These are phyloP conservation scores for Chalciporus piperatus DNA, from an alignment of 768 basidiomycete genomes.

Conservation along the genomic window DNA sequence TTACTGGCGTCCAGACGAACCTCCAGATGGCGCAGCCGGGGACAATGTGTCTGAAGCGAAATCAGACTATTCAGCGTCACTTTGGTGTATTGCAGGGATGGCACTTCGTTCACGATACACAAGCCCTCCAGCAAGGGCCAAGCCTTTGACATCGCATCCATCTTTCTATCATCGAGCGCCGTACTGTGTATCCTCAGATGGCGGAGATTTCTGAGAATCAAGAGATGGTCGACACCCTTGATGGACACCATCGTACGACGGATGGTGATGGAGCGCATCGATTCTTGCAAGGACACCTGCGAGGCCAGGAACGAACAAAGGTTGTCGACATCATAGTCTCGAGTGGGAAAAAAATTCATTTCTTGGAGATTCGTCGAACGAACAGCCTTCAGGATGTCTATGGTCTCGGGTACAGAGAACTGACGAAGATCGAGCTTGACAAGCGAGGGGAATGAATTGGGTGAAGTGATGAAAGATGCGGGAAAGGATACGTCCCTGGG, in stretches of 20 bases:
- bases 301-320: background rate
- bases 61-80: conserved; percentile 10
- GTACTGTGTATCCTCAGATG: conserved; percentile 10
- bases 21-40: conserved; percentile 13
- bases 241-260: background rate
- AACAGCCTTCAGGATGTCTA: conserved; percentile 7
- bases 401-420: conserved; percentile 8
- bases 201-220: conserved; percentile 9
- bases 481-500: background rate
- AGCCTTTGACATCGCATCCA: conserved; percentile 15
- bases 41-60: conserved; percentile 14
- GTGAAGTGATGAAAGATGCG: background rate
- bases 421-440: conserved; percentile 13
- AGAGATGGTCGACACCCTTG: background rate
- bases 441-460: conserved; percentile 6
- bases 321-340: background rate
- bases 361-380: conserved; percentile 11
- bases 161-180: conserved; percentile 10
- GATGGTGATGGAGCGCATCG: background rate
- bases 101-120: conserved; percentile 12
- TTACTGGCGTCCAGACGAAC: conserved; percentile 20
- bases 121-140: conserved; percentile 21
- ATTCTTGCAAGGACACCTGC: background rate
- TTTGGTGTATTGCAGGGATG: conserved; percentile 4
- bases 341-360: conserved; percentile 3